These are phyloP conservation scores for Cydonia oblonga DNA, from an alignment of 331 rosid genomes.

Conservation along the genomic window DNA sequence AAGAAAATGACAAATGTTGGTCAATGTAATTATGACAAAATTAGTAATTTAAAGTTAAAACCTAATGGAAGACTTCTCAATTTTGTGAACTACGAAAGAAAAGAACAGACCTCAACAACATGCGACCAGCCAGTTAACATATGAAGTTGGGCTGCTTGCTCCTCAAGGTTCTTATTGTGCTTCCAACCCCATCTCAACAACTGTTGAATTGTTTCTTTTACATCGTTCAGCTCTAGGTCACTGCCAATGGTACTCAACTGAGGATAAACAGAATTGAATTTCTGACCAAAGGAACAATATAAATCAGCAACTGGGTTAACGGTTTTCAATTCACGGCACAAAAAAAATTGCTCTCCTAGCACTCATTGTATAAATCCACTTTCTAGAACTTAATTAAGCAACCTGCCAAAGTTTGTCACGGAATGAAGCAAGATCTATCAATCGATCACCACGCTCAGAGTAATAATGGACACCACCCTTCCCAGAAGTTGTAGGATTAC, in stretches of 20 bases:
- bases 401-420: conserved; percentile 97
- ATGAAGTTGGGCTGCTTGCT: conserved; percentile 98
- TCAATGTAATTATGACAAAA: conserved; percentile 5
- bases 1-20: neutral
- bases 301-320: conserved; percentile 13
- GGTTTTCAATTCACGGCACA: conserved; percentile 5
- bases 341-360: neutral
- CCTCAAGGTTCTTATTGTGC: conserved; percentile 93
- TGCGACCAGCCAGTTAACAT: conserved; percentile 97
- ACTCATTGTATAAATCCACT: neutral
- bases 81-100: conserved; percentile 5
- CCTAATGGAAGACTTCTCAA: neutral
- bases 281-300: conserved; percentile 27
- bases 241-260: conserved; percentile 51
- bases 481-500: conserved; percentile 63
- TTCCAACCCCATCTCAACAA: conserved; percentile 98
- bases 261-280: conserved; percentile 53
- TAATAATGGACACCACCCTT: conserved; percentile 82
- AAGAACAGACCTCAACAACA: conserved; percentile 68
- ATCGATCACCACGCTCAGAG: conserved; percentile 93
- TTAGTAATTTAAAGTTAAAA: neutral
- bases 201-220: conserved; percentile 68
- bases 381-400: conserved; percentile 15
- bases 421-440: conserved; percentile 79
- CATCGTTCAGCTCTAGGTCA: conserved; percentile 67